Base-by-base conservation (phyloP, 2,329 filamentous ascomycete species). In the Pleomassaria siparia region DNA sequence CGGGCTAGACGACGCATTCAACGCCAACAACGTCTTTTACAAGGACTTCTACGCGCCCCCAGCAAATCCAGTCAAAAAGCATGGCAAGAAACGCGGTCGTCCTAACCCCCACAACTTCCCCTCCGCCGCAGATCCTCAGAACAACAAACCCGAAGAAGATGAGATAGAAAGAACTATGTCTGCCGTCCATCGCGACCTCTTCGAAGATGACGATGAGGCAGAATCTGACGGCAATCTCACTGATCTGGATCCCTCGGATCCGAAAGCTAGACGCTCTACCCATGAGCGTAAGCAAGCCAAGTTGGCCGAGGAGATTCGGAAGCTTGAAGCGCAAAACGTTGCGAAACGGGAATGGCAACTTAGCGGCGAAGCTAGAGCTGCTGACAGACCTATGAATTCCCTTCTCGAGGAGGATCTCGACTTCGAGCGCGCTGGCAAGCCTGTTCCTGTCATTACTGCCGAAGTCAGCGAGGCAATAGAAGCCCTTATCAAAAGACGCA, bases 361-460 rank as follows among this genome's bases (percentile, higher is more conserved):
- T 43, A 82, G 87, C 9, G 94, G 94, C 64, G 94, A 99, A 77
- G 91, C 91, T 4, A 81, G 84, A 40, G 92, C 89, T 1, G 79
- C 79, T 1, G 89, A 94, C 58, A 83, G 94, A 28, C 94, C 94
- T 0, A 69, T 90, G 44, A 97, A 99, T 75, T 96, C 92, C 0
- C 80, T 99, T 2, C 82, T 99, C 1, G 91, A 97, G 66, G 85
- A 97, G 73, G 91, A 97, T 62, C 81, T 99, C 21, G 92, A 97
- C 56, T 99, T 97, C 66, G 94, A 99, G 73, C 85, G 95, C 61
- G 84, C 89, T 18, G 94, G 94, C 64, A 99, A 97, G 70, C 92
- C 94, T 0, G 87, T 97, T 0, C 90, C 92, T 1, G 88, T 97
- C 51, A 91, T 96, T 67, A 97, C 94, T 0, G 86, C 89, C 33